These are phyloP conservation scores for Aurantiochytrium sp. DNA, from an alignment of 108 stramenopile genomes.

Conservation along the genomic window DNA sequence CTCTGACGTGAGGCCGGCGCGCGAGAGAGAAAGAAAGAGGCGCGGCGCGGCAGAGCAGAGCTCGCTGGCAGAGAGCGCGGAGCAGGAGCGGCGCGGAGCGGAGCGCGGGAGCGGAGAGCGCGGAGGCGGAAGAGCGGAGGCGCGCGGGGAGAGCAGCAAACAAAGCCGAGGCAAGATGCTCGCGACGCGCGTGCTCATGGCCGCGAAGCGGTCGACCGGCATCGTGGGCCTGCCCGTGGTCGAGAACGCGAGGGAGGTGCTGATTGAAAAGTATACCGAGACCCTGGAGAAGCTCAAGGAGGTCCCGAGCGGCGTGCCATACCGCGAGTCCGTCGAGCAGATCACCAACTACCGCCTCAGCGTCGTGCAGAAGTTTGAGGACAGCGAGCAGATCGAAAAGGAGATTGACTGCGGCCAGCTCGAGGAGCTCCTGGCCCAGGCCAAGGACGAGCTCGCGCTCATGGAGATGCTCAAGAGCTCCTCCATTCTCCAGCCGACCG, in stretches of 20 bases:
- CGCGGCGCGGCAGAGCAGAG: too few species aligned
- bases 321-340: slow-evolving; percentile 33
- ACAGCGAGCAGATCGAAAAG: slow-evolving; percentile 40
- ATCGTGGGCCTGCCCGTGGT: slow-evolving; percentile 42
- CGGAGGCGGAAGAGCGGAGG: too few species aligned
- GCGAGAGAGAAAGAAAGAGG: too few species aligned
- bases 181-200: slow-evolving; percentile 31
- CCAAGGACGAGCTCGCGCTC: slow-evolving; percentile 35
- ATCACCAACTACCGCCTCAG: slow-evolving; percentile 39
- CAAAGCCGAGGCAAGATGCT: not conserved
- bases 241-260: slow-evolving; percentile 33
- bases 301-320: slow-evolving; percentile 26
- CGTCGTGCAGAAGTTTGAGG: slow-evolving; percentile 29
- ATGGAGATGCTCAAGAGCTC: slow-evolving; percentile 25
- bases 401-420: slow-evolving; percentile 45
- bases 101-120: too few species aligned
- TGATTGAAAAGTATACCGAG: slow-evolving; percentile 28
- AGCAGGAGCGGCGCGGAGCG: too few species aligned
- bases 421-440: slow-evolving; percentile 43
- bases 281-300: slow-evolving; percentile 37
- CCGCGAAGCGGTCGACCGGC: slow-evolving; percentile 43
- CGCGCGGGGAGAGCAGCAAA: too few species aligned
- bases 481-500: not conserved
- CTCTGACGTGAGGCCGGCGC: too few species aligned
- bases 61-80: too few species aligned